These are phyloP conservation scores for Trichoderma atroviride DNA, from an alignment of 2,329 filamentous ascomycete species.

Conservation along the genomic window DNA sequence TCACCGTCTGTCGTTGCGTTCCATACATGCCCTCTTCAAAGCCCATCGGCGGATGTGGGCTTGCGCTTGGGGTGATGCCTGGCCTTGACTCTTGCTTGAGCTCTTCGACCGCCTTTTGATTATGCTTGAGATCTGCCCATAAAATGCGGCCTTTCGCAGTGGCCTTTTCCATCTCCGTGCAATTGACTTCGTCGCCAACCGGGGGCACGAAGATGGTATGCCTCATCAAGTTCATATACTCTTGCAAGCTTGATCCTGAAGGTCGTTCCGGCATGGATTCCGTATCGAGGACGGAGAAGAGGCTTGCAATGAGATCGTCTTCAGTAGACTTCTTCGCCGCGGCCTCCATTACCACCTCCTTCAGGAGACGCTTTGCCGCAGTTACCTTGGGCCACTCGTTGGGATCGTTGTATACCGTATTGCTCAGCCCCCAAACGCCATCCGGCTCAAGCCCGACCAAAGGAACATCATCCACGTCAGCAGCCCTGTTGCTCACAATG, in stretches of 20 bases:
- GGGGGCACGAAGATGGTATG: constrained; percentile 64
- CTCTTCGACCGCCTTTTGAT: constrained; percentile 43
- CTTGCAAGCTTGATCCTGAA: constrained; percentile 51
- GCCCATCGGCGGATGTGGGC: constrained; percentile 36
- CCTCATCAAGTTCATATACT: constrained; percentile 57
- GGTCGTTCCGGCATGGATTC: constrained; percentile 55
- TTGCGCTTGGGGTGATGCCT: constrained; percentile 38
- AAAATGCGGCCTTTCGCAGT: constrained; percentile 43
- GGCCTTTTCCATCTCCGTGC: constrained; percentile 49
- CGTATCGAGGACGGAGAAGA: constrained; percentile 59
- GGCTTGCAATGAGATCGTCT: constrained; percentile 51
- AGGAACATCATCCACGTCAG: constrained; percentile 56
- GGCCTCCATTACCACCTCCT: constrained; percentile 46
- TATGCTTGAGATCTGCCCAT: constrained; percentile 42
- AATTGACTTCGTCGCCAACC: constrained; percentile 54
- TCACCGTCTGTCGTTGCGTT: constrained; percentile 65
- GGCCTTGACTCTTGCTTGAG: constrained; percentile 44
- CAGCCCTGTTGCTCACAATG: constrained; percentile 64
- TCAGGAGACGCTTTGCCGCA: constrained; percentile 52
- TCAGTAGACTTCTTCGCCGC: constrained; percentile 44
- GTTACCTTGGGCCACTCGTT: constrained; percentile 64
- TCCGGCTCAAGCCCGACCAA: constrained; percentile 57
- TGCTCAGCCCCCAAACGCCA: constrained; percentile 63
- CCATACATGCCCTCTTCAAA: constrained; percentile 65
- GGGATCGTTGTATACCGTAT: constrained; percentile 58